Percentiles rank a stretch among this genome's conserved stretches.
phyloP scores from a whole-genome alignment of 805 yeast species.

The Yarrowia osloensis region DNA sequence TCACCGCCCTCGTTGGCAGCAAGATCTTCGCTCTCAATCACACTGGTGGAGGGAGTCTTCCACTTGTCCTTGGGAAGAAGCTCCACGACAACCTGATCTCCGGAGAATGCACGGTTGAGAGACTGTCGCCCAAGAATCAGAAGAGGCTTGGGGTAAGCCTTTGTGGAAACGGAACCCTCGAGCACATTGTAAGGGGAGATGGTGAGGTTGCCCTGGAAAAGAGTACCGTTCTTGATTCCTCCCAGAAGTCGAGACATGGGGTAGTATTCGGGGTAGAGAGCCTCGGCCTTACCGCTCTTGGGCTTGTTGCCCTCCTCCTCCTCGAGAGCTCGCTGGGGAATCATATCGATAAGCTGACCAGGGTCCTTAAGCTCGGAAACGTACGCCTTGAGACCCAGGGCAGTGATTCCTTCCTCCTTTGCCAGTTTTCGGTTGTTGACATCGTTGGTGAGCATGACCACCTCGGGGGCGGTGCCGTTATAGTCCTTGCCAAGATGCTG shows the following conservation, averaged over 20 bases:
- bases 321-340: slow-evolving; percentile 51
- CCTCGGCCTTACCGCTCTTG: slow-evolving; percentile 47
- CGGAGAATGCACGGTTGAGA: slow-evolving; percentile 86
- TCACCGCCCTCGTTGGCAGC: slow-evolving; percentile 51
- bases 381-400: slow-evolving; percentile 66
- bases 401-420: slow-evolving; percentile 52
- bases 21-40: slow-evolving; percentile 71
- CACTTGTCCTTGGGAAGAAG: slow-evolving; percentile 81
- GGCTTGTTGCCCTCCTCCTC: slow-evolving; percentile 37
- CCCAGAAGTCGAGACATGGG: slow-evolving; percentile 82
- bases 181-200: slow-evolving; percentile 84
- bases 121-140: slow-evolving; percentile 79
- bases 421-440: slow-evolving; percentile 64
- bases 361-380: slow-evolving; percentile 68
- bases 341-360: slow-evolving; percentile 72
- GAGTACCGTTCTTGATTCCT: slow-evolving; percentile 82
- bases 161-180: slow-evolving; percentile 77
- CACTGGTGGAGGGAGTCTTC: slow-evolving; percentile 80
- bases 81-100: slow-evolving; percentile 90
- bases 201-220: slow-evolving; percentile 80
- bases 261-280: slow-evolving; percentile 74
- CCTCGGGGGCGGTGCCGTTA: slow-evolving; percentile 37
- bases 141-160: slow-evolving; percentile 77
- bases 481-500: slow-evolving; percentile 54
- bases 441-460: slow-evolving; percentile 70